Base-by-base conservation (phyloP, 1,284 basidiomycete species). In the Irpex rosettiformis region DNA sequence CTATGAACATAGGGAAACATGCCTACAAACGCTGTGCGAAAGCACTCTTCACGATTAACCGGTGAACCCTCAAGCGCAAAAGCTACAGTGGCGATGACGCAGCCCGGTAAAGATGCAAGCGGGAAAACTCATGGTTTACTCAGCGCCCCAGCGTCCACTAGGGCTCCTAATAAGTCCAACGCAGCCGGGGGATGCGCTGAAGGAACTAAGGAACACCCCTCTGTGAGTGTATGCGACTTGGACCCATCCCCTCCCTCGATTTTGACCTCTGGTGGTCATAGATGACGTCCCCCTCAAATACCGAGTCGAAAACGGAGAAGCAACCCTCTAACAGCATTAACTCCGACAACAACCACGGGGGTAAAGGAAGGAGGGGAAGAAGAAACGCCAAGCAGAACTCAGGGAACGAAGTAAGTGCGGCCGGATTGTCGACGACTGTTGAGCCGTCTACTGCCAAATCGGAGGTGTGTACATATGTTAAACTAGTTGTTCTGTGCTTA, bases 21-120 rank as follows among this genome's bases (percentile, higher is more conserved):
- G 60, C 48, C 60, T 33, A 48, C 24, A n/a, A 51, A 52, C 54
- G 22, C 30, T 33, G 57, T 61, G 60, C 60, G 57, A 37, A 58
- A 56, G 57, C 54, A 58, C 60, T 53, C 22, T 21, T 6, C 30
- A 27, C 49, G 54, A 18, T 52, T 49, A 18, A 52, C 43, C 55
- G 56, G 25, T 61, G 22, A 56, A 18, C 2, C 22, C 16, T 21
- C 53, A 10, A 37, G 24, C 40, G 54, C n/a, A 5, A 25, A 22
- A 21, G 11, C 18, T 28, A 28, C 25, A 3, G 25, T 22, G 10
- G 27, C 48, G 22, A 49, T 24, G 21, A 49, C 48, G 21, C 11
- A 22, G 21, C 24, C 48, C 48, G 10, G 8, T 47, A 5, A 6
- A 22, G 24, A n/a, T 7, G 24, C 13, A 28, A 8, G 13, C 27